These are phyloP conservation scores for Encephalitozoon hellem DNA, from an alignment of 371 early-diverging fungal species.

Conservation along the genomic window DNA sequence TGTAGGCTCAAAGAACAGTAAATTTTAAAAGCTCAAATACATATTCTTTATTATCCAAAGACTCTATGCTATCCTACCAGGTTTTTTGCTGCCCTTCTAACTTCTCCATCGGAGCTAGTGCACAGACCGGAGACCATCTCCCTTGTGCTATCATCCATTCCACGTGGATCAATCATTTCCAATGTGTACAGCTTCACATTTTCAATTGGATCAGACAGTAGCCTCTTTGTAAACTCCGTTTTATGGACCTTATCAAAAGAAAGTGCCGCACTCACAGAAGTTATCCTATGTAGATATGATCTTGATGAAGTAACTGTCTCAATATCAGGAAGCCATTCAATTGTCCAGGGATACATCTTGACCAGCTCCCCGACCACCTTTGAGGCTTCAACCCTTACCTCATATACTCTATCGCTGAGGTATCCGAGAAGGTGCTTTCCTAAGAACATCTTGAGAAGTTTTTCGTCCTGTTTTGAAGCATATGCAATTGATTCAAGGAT, in stretches of 20 bases:
- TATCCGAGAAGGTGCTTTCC: conserved; percentile 21
- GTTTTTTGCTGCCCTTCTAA: not conserved
- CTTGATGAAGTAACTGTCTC: not conserved
- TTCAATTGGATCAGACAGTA: conserved; percentile 8
- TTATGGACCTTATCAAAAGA: conserved; percentile 16
- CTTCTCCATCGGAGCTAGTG: not conserved
- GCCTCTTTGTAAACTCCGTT: conserved; percentile 11
- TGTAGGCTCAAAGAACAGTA: not conserved
- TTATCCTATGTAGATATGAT: conserved; percentile 19
- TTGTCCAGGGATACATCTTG: not conserved
- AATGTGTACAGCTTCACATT: conserved; percentile 19
- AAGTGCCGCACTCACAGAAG: not conserved
- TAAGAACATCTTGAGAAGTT: not conserved
- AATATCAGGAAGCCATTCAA: not conserved
- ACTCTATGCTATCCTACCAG: not conserved
- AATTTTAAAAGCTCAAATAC: not conserved
- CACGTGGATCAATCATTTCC: not conserved
- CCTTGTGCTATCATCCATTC: conserved; percentile 4
- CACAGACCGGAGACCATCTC: not conserved
- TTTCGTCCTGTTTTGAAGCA: conserved; percentile 9
- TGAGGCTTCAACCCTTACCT: conserved; percentile 18
- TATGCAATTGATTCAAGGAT: conserved; percentile 19
- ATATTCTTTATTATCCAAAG: not conserved
- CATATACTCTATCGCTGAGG: conserved; percentile 18
- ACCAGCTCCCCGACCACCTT: conserved; percentile 5